These are phyloP conservation scores for Wickerhamomyces bisporus DNA, from an alignment of 805 yeast genomes.

Conservation along the genomic window DNA sequence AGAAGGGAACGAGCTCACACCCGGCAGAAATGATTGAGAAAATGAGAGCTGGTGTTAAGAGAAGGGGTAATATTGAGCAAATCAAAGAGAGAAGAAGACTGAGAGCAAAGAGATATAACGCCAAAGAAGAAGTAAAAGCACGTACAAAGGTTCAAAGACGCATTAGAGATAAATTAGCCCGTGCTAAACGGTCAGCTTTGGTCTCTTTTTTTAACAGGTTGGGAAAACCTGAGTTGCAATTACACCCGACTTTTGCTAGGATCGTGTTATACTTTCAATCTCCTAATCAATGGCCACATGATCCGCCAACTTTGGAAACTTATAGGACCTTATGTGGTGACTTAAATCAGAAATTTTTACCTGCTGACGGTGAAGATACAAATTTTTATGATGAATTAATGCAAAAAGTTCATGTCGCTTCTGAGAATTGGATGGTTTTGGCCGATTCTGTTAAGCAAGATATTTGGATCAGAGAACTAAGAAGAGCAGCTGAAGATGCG, in stretches of 20 bases:
- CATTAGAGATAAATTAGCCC: constrained; percentile 35
- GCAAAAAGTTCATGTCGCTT: constrained; percentile 39
- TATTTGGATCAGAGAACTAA: constrained; percentile 41
- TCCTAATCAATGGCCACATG: constrained; percentile 46
- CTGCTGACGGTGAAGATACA: constrained; percentile 7
- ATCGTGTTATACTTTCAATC: constrained; percentile 42
- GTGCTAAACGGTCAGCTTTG: constrained; percentile 34
- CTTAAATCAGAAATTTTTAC: constrained; percentile 21
- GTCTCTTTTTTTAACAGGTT: constrained; percentile 31
- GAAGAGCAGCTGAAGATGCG: constrained; percentile 40
- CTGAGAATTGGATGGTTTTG: constrained; percentile 39
- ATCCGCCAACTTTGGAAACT: constrained; percentile 45
- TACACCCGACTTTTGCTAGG: constrained; percentile 45
- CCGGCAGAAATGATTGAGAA: constrained; percentile 43
- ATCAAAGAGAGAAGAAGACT: constrained; percentile 35
- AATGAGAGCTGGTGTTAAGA: constrained; percentile 43
- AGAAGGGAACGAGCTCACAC: constrained; percentile 48
- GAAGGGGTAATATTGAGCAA: constrained; percentile 43
- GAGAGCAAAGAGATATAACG: constrained; percentile 39
- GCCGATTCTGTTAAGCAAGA: constrained; percentile 30
- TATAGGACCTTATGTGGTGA: constrained; percentile 28
- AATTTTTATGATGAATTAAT: constrained; percentile 24
- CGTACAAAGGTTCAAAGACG: constrained; percentile 41
- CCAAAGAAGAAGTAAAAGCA: constrained; percentile 43
- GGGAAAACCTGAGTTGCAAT: constrained; percentile 34